These are phyloP conservation scores for Hypoxylon rickii DNA, from an alignment of 495 filamentous ascomycete genomes.

Conservation along the genomic window DNA sequence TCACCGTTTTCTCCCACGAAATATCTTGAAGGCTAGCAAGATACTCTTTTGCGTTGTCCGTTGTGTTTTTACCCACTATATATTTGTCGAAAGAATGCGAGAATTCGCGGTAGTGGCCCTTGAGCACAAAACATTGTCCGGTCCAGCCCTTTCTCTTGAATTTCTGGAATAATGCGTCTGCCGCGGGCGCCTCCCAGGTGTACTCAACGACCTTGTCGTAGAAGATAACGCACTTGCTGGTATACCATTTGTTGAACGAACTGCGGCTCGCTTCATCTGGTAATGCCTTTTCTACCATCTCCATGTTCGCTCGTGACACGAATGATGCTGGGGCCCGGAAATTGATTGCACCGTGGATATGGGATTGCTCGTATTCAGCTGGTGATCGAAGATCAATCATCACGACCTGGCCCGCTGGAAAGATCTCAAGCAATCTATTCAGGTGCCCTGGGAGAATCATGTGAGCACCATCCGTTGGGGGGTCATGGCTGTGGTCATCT, in stretches of 20 bases:
- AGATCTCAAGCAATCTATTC: slow-evolving; percentile 51
- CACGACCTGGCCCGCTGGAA: slow-evolving; percentile 47
- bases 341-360: slow-evolving; percentile 54
- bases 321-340: slow-evolving; percentile 50
- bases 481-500: slow-evolving; percentile 30
- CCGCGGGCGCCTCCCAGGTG: slow-evolving; percentile 52
- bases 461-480: slow-evolving; percentile 32
- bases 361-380: slow-evolving; percentile 50
- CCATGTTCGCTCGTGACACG: slow-evolving; percentile 45
- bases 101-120: slow-evolving; percentile 55
- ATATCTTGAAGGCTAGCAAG: slow-evolving; percentile 43
- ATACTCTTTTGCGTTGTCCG: slow-evolving; percentile 46
- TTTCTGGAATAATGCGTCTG: slow-evolving; percentile 46
- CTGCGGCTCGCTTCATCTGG: slow-evolving; percentile 49
- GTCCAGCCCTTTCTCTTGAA: slow-evolving; percentile 48
- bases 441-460: slow-evolving; percentile 56
- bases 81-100: slow-evolving; percentile 51
- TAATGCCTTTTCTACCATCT: slow-evolving; percentile 55
- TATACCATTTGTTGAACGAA: slow-evolving; percentile 50
- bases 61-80: slow-evolving; percentile 48
- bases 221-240: slow-evolving; percentile 52
- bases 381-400: slow-evolving; percentile 51
- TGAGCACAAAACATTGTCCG: slow-evolving; percentile 53
- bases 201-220: slow-evolving; percentile 52
- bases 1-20: slow-evolving; percentile 39